A percentile compares a stretch with the other conserved stretches of the same genome.
Evolutionary conservation across 129 eudicot genomes (phyloP).

Genomic region (Oenanthe sinensis): DNA sequence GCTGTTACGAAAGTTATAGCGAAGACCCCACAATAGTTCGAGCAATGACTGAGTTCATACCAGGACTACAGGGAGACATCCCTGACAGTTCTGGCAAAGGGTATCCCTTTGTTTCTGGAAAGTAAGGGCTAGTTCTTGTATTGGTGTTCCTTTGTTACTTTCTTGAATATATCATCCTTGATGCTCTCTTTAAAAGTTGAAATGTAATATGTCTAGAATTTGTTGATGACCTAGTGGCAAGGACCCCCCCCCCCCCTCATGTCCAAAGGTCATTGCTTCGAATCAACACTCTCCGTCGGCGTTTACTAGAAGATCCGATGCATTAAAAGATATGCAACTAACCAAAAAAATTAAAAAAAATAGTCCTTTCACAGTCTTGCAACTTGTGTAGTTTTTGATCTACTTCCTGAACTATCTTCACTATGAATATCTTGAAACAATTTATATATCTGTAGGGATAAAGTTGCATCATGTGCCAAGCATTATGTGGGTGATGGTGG

Average conservation of each 20-base stretch:
- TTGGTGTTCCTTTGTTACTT: background rate
- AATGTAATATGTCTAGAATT: background rate
- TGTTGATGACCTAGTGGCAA: no score
- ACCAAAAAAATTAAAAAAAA: no score
- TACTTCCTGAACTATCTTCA: background rate
- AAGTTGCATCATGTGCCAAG: constrained; percentile 7
- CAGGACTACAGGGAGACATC: constrained; percentile 5
- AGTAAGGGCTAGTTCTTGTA: constrained; percentile 1
- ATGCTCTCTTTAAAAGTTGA: background rate
- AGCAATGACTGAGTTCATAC: constrained; percentile 1
- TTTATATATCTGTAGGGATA: background rate
- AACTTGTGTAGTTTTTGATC: background rate
- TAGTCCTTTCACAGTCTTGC: background rate
- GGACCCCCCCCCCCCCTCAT: background rate
- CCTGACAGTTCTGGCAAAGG: background rate
- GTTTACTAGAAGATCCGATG: background rate
- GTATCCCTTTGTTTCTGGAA: background rate
- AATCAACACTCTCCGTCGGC: background rate
- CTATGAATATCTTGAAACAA: background rate
- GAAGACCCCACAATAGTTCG: background rate
- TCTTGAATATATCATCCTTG: background rate
- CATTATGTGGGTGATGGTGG: constrained; percentile 5
- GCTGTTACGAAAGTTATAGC: constrained; percentile 2
- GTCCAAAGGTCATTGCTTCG: background rate
- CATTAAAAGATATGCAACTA: background rate